Conservation (phyloP, 2,329 filamentous ascomycete species). For the Esteya vermicola region DNA sequence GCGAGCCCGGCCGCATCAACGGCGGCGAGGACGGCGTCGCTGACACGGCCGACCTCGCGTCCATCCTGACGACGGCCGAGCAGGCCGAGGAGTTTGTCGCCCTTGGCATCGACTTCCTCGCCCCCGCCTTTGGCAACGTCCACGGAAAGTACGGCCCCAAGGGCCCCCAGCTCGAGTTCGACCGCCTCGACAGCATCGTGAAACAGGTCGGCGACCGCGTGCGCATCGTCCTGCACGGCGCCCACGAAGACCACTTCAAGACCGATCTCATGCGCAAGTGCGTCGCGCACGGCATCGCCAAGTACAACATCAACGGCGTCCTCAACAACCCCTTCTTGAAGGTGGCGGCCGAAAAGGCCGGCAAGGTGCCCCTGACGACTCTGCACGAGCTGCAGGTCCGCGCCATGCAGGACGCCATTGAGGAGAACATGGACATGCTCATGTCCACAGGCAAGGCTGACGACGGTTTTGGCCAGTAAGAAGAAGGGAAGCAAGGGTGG, state of each 20-base stretch:
- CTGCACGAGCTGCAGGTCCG: constrained; percentile 32
- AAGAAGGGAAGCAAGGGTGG: too few relatives aligned
- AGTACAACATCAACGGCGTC: constrained; percentile 38
- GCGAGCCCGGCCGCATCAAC: constrained; percentile 45
- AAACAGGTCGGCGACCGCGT: constrained; percentile 28
- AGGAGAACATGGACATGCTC: constrained; percentile 29
- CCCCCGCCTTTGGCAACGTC: constrained; percentile 63
- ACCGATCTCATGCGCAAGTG: constrained; percentile 14
- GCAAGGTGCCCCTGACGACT: constrained; percentile 26
- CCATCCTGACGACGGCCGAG: constrained; percentile 48
- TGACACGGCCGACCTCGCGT: constrained; percentile 35
- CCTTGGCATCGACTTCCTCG: constrained; percentile 60
- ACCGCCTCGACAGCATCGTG: constrained; percentile 28
- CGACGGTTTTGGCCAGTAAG: not conserved
- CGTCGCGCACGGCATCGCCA: constrained; percentile 29
- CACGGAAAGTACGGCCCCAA: constrained; percentile 58
- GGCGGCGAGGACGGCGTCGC: constrained; percentile 58
- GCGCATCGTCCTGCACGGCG: constrained; percentile 31
- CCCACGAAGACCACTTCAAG: constrained; percentile 28
- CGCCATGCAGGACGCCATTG: constrained; percentile 32
- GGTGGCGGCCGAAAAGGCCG: constrained; percentile 28
- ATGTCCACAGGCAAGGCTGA: constrained; percentile 2
- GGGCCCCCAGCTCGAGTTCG: constrained; percentile 49
- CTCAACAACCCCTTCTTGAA: constrained; percentile 33
- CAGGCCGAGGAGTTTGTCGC: constrained; percentile 57